Percentiles rank a stretch among this genome's conserved stretches.
Evolutionary conservation across 257 asterid genomes (phyloP).

Genomic region (Solanum microdontum): DNA sequence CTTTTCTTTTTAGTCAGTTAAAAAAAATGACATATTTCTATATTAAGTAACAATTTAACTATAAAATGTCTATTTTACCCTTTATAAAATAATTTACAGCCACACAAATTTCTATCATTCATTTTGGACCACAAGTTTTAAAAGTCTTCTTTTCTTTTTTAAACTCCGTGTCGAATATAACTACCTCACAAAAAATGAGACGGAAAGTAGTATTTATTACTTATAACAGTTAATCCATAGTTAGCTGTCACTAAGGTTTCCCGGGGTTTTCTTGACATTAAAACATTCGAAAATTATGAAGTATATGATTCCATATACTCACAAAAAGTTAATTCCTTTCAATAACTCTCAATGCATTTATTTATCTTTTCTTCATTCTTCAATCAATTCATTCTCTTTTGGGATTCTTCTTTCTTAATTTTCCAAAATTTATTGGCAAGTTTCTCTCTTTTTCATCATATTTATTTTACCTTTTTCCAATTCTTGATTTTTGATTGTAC

Average conservation of each 20-base stretch:
- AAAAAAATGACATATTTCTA: no score
- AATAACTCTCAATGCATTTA: neutral
- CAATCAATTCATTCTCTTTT: neutral
- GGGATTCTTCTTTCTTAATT: neutral
- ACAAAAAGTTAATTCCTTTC: neutral
- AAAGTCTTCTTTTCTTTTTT: no score
- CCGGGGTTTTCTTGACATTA: neutral
- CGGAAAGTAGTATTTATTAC: neutral
- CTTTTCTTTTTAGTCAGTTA: no score
- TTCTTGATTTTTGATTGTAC: neutral
- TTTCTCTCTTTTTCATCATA: neutral
- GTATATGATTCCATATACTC: neutral
- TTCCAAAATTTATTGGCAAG: neutral
- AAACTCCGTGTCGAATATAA: accelerated
- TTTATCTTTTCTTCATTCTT: neutral
- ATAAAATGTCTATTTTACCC: no score
- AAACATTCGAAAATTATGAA: neutral
- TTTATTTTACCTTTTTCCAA: neutral
- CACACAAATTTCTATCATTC: no score
- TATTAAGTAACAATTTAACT: no score
- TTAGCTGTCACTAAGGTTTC: neutral
- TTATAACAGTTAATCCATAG: neutral
- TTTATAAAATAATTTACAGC: no score
- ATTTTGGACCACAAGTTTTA: no score
- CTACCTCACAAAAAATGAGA: no score